Evolutionary conservation across 116 monocot genomes (phyloP).

Genomic region (Dioscorea cayenensis): DNA sequence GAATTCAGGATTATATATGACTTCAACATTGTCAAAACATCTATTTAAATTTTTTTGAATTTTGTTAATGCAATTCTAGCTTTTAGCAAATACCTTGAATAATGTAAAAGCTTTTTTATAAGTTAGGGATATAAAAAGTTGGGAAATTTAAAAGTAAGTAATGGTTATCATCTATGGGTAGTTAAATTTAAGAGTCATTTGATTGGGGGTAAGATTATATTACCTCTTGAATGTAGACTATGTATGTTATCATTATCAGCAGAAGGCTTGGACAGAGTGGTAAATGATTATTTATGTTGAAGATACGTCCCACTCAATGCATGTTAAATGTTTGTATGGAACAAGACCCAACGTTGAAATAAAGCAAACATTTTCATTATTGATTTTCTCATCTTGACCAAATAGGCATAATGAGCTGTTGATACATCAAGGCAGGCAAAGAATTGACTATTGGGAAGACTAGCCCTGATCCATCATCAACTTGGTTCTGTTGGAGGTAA

Average conservation of each 20-base stretch:
- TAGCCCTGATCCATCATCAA: slow-evolving; percentile 78
- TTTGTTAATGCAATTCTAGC: slow-evolving; percentile 30
- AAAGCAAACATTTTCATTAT: too few relatives aligned
- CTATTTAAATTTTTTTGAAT: background rate
- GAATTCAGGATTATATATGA: slow-evolving; percentile 43
- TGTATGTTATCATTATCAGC: slow-evolving; percentile 81
- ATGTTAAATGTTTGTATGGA: too few relatives aligned
- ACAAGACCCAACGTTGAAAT: too few relatives aligned
- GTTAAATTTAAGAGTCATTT: background rate
- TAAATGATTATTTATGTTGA: slow-evolving; percentile 9
- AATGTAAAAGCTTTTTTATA: slow-evolving; percentile 94
- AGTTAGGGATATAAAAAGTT: slow-evolving; percentile 93
- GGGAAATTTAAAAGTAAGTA: slow-evolving; percentile 65
- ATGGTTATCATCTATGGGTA: background rate
- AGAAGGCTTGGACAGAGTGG: slow-evolving; percentile 92
- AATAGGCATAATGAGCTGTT: slow-evolving; percentile 55
- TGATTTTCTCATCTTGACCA: slow-evolving; percentile 5
- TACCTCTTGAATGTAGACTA: too few relatives aligned
- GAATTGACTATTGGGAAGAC: slow-evolving; percentile 81
- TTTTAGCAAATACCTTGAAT: slow-evolving; percentile 54
- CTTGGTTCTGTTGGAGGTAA: slow-evolving; percentile 74
- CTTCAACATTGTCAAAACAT: background rate
- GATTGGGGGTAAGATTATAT: too few relatives aligned
- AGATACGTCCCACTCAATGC: too few relatives aligned
- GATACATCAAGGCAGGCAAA: slow-evolving; percentile 71